phyloP scores from a whole-genome alignment of 306 rosid species.

The Prunus armeniaca region DNA sequence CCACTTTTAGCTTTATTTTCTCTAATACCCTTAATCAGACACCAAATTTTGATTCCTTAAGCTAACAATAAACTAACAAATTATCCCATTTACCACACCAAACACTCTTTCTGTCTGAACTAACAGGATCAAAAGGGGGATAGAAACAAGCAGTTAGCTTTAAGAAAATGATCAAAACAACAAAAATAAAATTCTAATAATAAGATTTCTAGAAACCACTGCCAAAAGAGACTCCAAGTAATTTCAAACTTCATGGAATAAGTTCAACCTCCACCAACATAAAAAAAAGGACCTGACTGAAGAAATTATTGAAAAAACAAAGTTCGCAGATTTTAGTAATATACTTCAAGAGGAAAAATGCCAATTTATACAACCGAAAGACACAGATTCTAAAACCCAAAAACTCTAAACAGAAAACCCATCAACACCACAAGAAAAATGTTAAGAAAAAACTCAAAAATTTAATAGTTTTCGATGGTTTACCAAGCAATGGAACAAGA shows the following conservation, averaged over 20 bases:
- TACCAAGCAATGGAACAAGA: slow-evolving; percentile 89
- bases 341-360: neutral
- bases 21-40: slow-evolving; percentile 8
- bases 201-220: neutral
- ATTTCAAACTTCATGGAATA: neutral
- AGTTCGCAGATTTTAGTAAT: neutral
- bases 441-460: neutral
- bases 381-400: neutral
- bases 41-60: neutral
- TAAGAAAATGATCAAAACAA: neutral
- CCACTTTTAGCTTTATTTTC: slow-evolving; percentile 19
- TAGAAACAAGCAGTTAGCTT: neutral
- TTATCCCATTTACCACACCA: neutral
- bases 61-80: neutral
- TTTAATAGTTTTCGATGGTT: slow-evolving; percentile 21
- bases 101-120: neutral
- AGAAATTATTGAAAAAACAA: neutral
- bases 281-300: too few species aligned
- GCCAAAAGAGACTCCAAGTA: slow-evolving; percentile 1
- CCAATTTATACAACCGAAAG: neutral
- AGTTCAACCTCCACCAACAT: too few species aligned
- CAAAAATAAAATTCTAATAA: neutral
- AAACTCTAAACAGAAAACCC: neutral
- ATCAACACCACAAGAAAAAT: neutral
- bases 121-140: neutral